Evolutionary conservation across 2,329 filamentous ascomycete genomes (phyloP).

Genomic region (Penicillium sp.): DNA sequence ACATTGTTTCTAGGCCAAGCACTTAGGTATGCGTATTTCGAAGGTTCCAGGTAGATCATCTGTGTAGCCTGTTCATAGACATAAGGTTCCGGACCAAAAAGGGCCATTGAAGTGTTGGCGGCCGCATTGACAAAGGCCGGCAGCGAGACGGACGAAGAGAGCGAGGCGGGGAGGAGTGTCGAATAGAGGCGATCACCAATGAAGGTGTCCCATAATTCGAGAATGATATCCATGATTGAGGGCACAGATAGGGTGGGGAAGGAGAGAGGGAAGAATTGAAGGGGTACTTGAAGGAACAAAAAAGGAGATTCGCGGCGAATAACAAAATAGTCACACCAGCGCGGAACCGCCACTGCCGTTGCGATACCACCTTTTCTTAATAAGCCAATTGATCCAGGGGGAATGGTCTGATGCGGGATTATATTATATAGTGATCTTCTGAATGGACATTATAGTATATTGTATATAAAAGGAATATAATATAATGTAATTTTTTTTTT

Average conservation of each 20-base stretch:
- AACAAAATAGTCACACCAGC: conserved; percentile 33
- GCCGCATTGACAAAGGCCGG: conserved; percentile 50
- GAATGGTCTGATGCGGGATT: conserved; percentile 1
- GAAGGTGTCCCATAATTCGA: conserved; percentile 80
- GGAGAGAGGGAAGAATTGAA: not conserved
- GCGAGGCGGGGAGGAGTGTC: conserved; percentile 60
- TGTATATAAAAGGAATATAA: not conserved
- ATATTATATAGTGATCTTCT: not conserved
- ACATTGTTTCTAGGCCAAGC: conserved; percentile 74
- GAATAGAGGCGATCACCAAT: conserved; percentile 79
- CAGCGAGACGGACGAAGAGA: conserved; percentile 54
- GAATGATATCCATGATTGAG: conserved; percentile 77
- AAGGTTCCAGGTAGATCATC: conserved; percentile 67
- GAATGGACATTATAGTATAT: not conserved
- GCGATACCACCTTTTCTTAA: conserved; percentile 13
- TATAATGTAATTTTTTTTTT: not conserved
- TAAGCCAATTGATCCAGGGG: conserved; percentile 14
- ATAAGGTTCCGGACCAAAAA: conserved; percentile 51
- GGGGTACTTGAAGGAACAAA: conserved; percentile 8
- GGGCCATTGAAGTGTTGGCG: conserved; percentile 54
- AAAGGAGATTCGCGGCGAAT: conserved; percentile 15
- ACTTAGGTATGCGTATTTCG: conserved; percentile 75
- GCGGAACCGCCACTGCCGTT: conserved; percentile 32
- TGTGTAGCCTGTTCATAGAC: conserved; percentile 69
- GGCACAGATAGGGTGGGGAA: not conserved